These are phyloP conservation scores for Suillus spraguei DNA, from an alignment of 768 basidiomycete species.

Conservation along the genomic window DNA sequence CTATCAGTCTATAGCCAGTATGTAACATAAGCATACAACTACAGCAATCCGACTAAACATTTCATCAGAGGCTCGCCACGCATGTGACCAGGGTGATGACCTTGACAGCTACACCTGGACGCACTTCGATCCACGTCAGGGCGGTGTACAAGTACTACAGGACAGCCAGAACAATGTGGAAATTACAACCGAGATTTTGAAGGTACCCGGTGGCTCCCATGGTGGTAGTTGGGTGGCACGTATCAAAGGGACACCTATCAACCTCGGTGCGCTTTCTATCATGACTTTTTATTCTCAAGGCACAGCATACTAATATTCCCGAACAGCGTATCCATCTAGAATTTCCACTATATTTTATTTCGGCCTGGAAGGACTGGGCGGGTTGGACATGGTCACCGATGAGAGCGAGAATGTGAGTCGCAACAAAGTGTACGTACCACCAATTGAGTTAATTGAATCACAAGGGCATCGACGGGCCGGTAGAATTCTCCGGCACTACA, in stretches of 20 bases:
- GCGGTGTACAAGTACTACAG: slow-evolving; percentile 82
- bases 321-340: slow-evolving; percentile 48
- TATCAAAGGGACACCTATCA: slow-evolving; percentile 79
- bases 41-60: not conserved
- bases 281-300: not conserved
- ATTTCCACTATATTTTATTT: slow-evolving; percentile 85
- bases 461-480: slow-evolving; percentile 73
- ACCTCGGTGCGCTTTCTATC: slow-evolving; percentile 45
- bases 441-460: slow-evolving; percentile 11
- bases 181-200: slow-evolving; percentile 83
- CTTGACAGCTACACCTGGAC: slow-evolving; percentile 87
- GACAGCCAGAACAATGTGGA: slow-evolving; percentile 84
- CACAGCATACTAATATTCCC: slow-evolving; percentile 29
- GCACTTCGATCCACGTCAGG: slow-evolving; percentile 82
- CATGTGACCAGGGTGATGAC: slow-evolving; percentile 86
- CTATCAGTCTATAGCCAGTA: slow-evolving; percentile 69
- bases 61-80: slow-evolving; percentile 70
- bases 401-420: slow-evolving; percentile 69
- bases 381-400: slow-evolving; percentile 76
- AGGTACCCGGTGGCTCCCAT: slow-evolving; percentile 78
- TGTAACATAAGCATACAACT: slow-evolving; percentile 31
- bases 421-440: slow-evolving; percentile 2
- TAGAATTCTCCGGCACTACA: slow-evolving; percentile 72
- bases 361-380: slow-evolving; percentile 87
- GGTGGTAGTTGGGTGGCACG: slow-evolving; percentile 91